These are phyloP conservation scores for Kodamaea jinghongensis DNA, from an alignment of 805 yeast genomes.

Conservation along the genomic window DNA sequence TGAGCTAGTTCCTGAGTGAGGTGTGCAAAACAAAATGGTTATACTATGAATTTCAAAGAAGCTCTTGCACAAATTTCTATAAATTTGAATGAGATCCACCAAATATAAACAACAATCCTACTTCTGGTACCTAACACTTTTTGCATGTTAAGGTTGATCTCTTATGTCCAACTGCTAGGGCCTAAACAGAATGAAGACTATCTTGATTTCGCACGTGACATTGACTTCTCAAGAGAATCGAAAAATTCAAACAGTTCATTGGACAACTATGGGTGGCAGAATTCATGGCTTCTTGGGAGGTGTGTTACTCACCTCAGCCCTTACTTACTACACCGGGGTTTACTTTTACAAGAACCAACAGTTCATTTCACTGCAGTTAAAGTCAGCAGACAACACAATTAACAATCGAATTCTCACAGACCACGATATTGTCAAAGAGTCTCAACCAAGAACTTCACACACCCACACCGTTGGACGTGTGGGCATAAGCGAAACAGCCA, in stretches of 20 bases:
- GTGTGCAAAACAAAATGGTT: too few relatives aligned
- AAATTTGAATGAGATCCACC: too few relatives aligned
- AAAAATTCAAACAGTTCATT: slow-evolving; percentile 1
- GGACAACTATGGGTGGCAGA: slow-evolving; percentile 25
- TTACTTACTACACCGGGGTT: slow-evolving; percentile 59
- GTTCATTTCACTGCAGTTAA: slow-evolving; percentile 46
- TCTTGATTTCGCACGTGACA: too few relatives aligned
- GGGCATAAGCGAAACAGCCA: slow-evolving; percentile 54
- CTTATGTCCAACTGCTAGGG: too few relatives aligned
- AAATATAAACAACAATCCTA: too few relatives aligned
- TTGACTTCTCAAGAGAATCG: too few relatives aligned
- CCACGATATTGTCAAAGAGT: slow-evolving; percentile 42
- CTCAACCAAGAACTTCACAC: slow-evolving; percentile 39
- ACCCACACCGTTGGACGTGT: slow-evolving; percentile 30
- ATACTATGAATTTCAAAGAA: too few relatives aligned
- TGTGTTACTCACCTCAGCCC: slow-evolving; percentile 58
- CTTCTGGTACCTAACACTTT: too few relatives aligned
- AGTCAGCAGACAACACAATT: slow-evolving; percentile 47
- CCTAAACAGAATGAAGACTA: too few relatives aligned
- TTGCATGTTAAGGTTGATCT: too few relatives aligned
- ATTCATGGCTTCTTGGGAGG: slow-evolving; percentile 48
- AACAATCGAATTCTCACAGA: slow-evolving; percentile 52
- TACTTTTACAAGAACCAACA: slow-evolving; percentile 50
- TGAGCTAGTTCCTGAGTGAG: too few relatives aligned
- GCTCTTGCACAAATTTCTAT: too few relatives aligned